Evolutionary conservation across 192 early-diverging fungal species (phyloP), one percentile per base, ranked within the genome.

Genomic region (Gonapodya sp.): DNA sequence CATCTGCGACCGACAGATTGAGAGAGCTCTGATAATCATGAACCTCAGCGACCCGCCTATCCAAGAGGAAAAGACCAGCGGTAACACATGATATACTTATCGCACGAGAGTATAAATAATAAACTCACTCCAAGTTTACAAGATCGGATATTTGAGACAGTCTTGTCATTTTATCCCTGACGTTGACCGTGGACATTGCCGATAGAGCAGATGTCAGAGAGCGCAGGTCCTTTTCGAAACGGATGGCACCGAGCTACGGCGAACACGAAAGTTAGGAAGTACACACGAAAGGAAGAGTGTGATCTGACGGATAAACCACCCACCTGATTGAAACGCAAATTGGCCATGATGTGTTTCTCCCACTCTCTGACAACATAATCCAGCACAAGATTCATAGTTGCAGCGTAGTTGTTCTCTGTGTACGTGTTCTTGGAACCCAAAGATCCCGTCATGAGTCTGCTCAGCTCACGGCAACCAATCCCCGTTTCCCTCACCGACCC

Each of bases 201-300:
- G 92, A 87, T n/a, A 95, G 79, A 80, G 92, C 92, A 35, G 90
- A 87, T 36, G 86, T 91, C 2, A 96, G 85, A 14, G 89, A 84
- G 0, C 97, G 89, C 8, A 98, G 83, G 82, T 99, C 97, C 84
- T 94, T 94, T 79, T 99, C 98, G 82, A 98, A 96, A 73, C 93
- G 89, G 35, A 98, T 87, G 0, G 94, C 95, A 0, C 98, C 98
- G 46, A 96, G 91, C 85, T 92, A 82, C n/a, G 46, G 46, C 24
- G 8, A 24, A 8, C 8, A 64, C 46, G 0, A 82, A 31, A 35
- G 14, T 0, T 36, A 82, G 18, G 35, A 83, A 0, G 36, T 35
- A n/a, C 79, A 35, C 78, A 32, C 24, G n/a, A 83, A 46, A 8
- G 18, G 79, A 32, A 72, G 35, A 35, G 34, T 34, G 31, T 2